Percentiles rank a stretch among this genome's conserved stretches.
phyloP scores from a whole-genome alignment of 148 eudicot species.

The Fagopyrum tataricum region DNA sequence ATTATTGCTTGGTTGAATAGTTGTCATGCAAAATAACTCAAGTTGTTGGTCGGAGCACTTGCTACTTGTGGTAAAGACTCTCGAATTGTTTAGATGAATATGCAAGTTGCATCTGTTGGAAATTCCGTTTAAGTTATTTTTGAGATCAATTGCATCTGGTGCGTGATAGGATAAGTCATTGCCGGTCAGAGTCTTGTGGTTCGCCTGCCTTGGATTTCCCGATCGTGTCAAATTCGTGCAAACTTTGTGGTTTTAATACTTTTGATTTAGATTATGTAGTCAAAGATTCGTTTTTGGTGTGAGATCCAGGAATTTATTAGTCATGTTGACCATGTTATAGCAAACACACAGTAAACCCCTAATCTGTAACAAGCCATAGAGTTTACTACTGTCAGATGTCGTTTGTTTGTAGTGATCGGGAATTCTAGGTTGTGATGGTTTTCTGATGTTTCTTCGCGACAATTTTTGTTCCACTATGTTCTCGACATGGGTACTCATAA shows the following conservation, averaged over 20 bases:
- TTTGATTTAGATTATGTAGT: not conserved
- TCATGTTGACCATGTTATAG: not conserved
- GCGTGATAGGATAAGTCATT: not conserved
- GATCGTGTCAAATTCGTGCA: not conserved
- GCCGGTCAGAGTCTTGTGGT: not conserved
- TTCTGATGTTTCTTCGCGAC: not conserved
- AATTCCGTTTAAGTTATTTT: not conserved
- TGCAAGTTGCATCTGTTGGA: not conserved
- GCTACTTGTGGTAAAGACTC: not conserved
- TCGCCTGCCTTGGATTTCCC: not conserved
- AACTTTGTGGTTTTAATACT: not conserved
- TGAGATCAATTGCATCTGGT: not conserved
- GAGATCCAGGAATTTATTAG: not conserved
- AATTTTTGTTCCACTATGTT: not conserved
- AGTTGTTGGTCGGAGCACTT: not conserved
- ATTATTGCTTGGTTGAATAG: not conserved
- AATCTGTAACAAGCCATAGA: not conserved
- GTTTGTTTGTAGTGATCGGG: not conserved
- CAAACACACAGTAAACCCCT: not conserved
- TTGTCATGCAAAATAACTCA: not conserved
- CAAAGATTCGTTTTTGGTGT: not conserved
- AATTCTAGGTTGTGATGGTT: not conserved
- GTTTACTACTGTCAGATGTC: not conserved
- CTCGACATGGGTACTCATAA: not conserved
- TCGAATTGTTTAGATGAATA: not conserved